Base-by-base conservation (phyloP, 129 eudicot genomes). In the Lactuca sativa region DNA sequence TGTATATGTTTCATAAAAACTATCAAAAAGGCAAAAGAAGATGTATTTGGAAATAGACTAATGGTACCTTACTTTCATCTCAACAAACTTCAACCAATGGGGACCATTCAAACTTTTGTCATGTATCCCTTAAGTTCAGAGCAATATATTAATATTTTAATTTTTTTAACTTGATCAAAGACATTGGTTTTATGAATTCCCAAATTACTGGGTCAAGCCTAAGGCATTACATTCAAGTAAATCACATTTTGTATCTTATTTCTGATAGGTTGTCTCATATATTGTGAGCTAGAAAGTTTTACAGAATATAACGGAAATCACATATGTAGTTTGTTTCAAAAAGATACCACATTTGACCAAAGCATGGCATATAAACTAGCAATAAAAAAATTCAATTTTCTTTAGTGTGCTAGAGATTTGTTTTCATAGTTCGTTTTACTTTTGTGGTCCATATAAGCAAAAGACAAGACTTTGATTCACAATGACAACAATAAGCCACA, bases 31-130 rank as follows among this genome's bases (percentile, higher is more conserved):
- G 18, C 62, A 67, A 75, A 59, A 67, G 55, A 67, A 67, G 63
- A 25, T 75, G 14, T 16, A 36, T 51, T 6, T 51, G 56, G 44
- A 75, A 67, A 67, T 49, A 59, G 37, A 67, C 14, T 25, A 38
- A 43, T 68, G 64, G 69, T 68, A 76, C 80, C 60, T 76, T 75
- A 68, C 57, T 76, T 74, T 68, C 57, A 76, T 68, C 80, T 75
- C 74, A 75, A 75, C 79, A 58, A 75, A 75, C 74, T 67, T 76
- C 64, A 68, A 67, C 69, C 10, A 52, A 60, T 57, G 75, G 73
- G 75, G 75, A 59, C 64, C 80, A 76, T 48, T 18, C 17, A 72
- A 60, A 12, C 52, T 72, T 58, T 57, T 58, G 12, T 41, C 57
- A 30, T 44, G 67, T 69, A 16, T 69, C 6, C 74, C 54, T 38